Base-by-base conservation (phyloP, 768 basidiomycete species). In the Tulasnella calospora region DNA sequence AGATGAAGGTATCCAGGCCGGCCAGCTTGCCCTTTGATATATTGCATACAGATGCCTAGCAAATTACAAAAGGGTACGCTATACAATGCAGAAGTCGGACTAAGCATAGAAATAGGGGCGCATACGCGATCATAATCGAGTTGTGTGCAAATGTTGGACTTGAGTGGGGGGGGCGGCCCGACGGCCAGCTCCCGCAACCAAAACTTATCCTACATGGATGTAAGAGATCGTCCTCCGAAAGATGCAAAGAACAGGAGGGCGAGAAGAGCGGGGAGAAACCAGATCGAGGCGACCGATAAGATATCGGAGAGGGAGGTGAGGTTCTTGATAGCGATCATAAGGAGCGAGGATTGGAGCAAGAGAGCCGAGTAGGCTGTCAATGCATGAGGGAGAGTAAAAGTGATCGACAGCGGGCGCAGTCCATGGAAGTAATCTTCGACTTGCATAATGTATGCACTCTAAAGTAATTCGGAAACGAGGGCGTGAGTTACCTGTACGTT, bases 361-460 rank as follows among this genome's bases (percentile, higher is more conserved):
- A 76, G 19, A 40, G 61, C 75, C 15, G 75, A 76, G 61, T 76
- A 76, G 19, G 57, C 57, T 33, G 77, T 57, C 41, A 78, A 47
- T 35, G 77, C 55, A 71, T 78, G 71, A n/a, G 77, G 77, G 41
- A 78, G 40, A 35, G 27, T 33, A 38, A 71, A 73, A 10, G 71
- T 72, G 69, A 78, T 57, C 21, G 77, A 78, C 21, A 78, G 77
- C 40, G 77, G 77, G 33, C 71, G 77, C 27, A 78, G 40, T 4
- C 77, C 77, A 15, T 78, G 71, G 36, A 74, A 71, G 44, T 78
- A 78, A 27, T 57, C 55, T 47, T 78, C 77, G 12, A 78, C 77
- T 23, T 46, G 41, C 69, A 78, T 78, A 19, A 78, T 71, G 35
- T 78, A 78, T 5, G 41, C 41, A n/a, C 69, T 78, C 77, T 78